phyloP scores from a whole-genome alignment of 2,329 filamentous ascomycete species.

The Daldinia eschscholtzii region DNA sequence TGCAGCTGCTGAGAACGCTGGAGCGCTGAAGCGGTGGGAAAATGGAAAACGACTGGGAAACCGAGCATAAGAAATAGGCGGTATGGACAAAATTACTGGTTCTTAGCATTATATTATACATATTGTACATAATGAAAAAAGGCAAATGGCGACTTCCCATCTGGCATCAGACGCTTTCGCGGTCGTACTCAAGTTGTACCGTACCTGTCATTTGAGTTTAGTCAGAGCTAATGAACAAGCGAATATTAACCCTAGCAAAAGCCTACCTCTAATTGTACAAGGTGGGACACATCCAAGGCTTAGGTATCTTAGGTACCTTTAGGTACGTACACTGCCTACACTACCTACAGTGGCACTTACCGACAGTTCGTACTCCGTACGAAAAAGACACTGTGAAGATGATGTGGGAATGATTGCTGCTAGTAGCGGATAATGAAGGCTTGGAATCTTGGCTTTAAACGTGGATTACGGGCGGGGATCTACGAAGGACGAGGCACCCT shows the following conservation, averaged over 20 bases:
- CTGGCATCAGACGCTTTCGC: neutral
- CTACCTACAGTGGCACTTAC: conserved; percentile 14
- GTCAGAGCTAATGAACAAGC: conserved; percentile 11
- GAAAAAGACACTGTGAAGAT: conserved; percentile 26
- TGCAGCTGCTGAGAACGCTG: conserved; percentile 22
- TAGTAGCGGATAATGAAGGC: conserved; percentile 44
- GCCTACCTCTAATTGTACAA: neutral
- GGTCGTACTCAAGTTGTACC: conserved; percentile 13
- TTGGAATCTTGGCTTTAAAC: conserved; percentile 42
- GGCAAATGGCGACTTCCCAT: conserved; percentile 30
- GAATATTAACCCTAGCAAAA: conserved; percentile 9
- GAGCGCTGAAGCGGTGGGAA: conserved; percentile 24
- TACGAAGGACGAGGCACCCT: conserved; percentile 23
- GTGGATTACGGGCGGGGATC: conserved; percentile 33
- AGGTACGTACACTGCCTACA: too few species aligned
- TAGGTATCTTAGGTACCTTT: too few species aligned
- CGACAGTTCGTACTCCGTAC: conserved; percentile 15
- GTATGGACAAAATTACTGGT: conserved; percentile 39
- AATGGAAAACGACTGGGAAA: conserved; percentile 15
- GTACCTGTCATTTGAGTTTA: conserved; percentile 18
- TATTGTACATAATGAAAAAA: conserved; percentile 26
- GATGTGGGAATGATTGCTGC: conserved; percentile 29
- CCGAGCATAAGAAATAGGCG: conserved; percentile 24
- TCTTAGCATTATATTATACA: conserved; percentile 8
- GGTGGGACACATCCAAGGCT: conserved; percentile 27